Evolutionary conservation across 2,329 filamentous ascomycete species (phyloP).

Genomic region (Paecilomyces sp.): DNA sequence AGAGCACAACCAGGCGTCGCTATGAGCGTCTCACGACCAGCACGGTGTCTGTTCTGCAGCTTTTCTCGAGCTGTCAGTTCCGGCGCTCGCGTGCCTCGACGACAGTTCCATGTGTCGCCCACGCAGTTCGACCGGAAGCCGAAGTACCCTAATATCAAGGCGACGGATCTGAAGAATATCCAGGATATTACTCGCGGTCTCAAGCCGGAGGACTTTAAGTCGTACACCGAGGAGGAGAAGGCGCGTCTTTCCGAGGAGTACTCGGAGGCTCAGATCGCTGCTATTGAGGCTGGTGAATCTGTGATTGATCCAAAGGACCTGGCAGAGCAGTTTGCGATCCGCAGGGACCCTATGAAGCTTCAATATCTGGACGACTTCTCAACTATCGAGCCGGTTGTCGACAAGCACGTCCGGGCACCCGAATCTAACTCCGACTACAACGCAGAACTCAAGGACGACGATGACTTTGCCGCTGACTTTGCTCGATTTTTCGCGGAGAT

Average conservation of each 20-base stretch:
- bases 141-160: constrained; percentile 32
- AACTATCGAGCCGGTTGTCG: constrained; percentile 67
- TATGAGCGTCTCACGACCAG: constrained; percentile 45
- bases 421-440: constrained; percentile 48
- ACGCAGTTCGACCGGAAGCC: constrained; percentile 32
- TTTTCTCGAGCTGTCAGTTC: constrained; percentile 35
- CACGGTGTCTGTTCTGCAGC: constrained; percentile 45
- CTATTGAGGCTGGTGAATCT: constrained; percentile 72
- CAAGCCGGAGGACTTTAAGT: constrained; percentile 34
- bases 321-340: constrained; percentile 62
- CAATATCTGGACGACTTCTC: constrained; percentile 79
- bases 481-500: constrained; percentile 41
- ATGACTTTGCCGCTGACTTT: constrained; percentile 57
- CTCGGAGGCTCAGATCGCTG: constrained; percentile 71
- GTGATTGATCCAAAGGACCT: constrained; percentile 70
- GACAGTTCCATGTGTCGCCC: constrained; percentile 42
- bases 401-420: constrained; percentile 54
- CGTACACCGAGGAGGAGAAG: constrained; percentile 62
- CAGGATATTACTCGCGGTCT: constrained; percentile 13
- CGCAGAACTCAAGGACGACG: constrained; percentile 54
- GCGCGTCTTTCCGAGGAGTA: constrained; percentile 59
- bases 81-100: constrained; percentile 36
- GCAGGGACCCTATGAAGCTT: constrained; percentile 64
- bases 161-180: constrained; percentile 20
- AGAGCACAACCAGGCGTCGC: constrained; percentile 17